Base-by-base conservation (phyloP, 2,329 filamentous ascomycete genomes). In the Colletotrichum euphorbiae region DNA sequence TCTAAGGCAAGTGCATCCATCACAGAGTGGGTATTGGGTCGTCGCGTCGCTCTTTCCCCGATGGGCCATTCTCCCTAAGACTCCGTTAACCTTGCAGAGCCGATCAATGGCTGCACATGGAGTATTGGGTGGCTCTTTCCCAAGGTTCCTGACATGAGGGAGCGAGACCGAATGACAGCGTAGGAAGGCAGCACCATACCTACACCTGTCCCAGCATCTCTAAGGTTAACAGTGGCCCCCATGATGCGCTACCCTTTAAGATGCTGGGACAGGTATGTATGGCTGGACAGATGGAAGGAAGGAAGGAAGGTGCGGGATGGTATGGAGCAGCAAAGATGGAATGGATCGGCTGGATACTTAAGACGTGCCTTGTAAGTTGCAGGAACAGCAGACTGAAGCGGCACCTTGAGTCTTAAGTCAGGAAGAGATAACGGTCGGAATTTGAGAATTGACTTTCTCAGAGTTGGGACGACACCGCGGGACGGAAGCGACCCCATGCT, bases 321-420 rank as follows among this genome's bases (percentile, higher is more conserved):
- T 13, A 68, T 68, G 54, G 65, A 55, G 60, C 31, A 57, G 54
- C 46, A 43, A 40, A 42, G 54, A 55, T 21, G 54, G 40, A 36
- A 59, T 36, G 48, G 61, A 65, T 65, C 65, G 61, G 60, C 42
- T 19, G 65, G 54, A 59, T 58, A 64, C 21, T 21, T 28, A 28
- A 28, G 24, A 65, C 38, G 24, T 65, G 46, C 19, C 28, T 33
- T 38, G 31, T 31, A 38, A 11, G 28, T 13, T 33, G 13, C n/a
- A 54, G 15, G 33, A 45, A 31, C 9, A 11, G 31, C 48, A 51
- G 48, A 6, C 28, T 28, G 28, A 28, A 28, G 28, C 28, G 28
- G 28, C 28, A 50, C 46, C 46, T 28, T 50, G 46, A 15, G 51
- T 38, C 17, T 58, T 65, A 64, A 24, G 52, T 62, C 60, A 46